Base-by-base conservation (phyloP, 2,329 filamentous ascomycete genomes). In the Diaporthe sp. region DNA sequence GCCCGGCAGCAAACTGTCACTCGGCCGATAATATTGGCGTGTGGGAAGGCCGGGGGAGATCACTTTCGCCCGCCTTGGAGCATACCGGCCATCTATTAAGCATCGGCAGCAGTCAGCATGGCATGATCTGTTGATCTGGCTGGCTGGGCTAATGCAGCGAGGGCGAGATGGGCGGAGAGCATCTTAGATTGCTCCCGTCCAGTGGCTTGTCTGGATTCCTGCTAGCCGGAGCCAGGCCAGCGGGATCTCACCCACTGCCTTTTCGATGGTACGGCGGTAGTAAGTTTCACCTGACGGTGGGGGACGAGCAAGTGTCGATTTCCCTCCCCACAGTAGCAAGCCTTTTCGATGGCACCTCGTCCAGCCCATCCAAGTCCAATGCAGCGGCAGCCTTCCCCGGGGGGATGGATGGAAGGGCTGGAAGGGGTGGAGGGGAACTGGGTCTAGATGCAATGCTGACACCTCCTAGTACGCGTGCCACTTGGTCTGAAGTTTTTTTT, bases 211-310 rank as follows among this genome's bases (percentile, higher is more conserved):
- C 28, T 45, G 47, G 45, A 30, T 54, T 19, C 9, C 19, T 25
- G 58, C n/a, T 42, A 68, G 64, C 33, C 50, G 22, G 30, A 8
- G 42, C 61, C 45, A 52, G 33, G 64, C 64, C 64, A 67, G 64
- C 22, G 40, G 45, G 45, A 67, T 52, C 64, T 38, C n/a, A 38
- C 28, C 57, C 47, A 67, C 47, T 33, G 54, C 13, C 33, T 68
- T 40, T 68, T 68, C 64, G 64, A 68, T 54, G 64, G 64, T 54
- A 68, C 64, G 64, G 64, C 64, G 64, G 64, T 68, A 68, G 64
- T 54, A 22, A 54, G 64, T 68, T 68, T 68, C 64, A 68, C 64
- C 22, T 68, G 64, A 68, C 64, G 47, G 64, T 30, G 47, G 61
- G 61, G 61, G 47, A 68, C 47, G 19, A 54, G 45, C 64, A 54